Conservation (phyloP, 768 basidiomycete genomes). For the Tulasnella sp. region DNA sequence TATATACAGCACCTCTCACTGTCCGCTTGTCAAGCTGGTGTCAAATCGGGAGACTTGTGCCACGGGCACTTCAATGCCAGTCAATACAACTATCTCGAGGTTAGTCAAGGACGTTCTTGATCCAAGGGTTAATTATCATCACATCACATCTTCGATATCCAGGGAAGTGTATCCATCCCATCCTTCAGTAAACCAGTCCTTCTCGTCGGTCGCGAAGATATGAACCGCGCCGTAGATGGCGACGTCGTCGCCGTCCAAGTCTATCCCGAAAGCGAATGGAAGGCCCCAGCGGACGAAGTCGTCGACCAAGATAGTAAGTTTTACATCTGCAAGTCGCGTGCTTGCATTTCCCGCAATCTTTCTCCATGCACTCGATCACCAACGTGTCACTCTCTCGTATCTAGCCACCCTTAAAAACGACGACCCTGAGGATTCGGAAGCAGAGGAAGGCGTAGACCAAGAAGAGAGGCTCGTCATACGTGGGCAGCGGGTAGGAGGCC, state of each 20-base stretch:
- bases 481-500: conserved; percentile 26
- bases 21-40: conserved; percentile 60
- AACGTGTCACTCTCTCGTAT: background rate
- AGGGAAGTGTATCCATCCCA: conserved; percentile 75
- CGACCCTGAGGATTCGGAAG: conserved; percentile 64
- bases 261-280: conserved; percentile 82
- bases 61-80: conserved; percentile 95
- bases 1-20: conserved; percentile 60
- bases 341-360: too few relatives aligned
- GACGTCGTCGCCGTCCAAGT: conserved; percentile 88
- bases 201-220: conserved; percentile 77
- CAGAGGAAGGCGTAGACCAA: conserved; percentile 29
- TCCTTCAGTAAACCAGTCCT: conserved; percentile 68
- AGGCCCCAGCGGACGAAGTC: conserved; percentile 81
- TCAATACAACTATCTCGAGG: conserved; percentile 92
- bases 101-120: too few relatives aligned
- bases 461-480: conserved; percentile 35
- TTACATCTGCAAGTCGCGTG: background rate
- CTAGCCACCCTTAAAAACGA: conserved; percentile 76
- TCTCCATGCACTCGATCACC: too few relatives aligned
- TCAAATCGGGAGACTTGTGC: conserved; percentile 72
- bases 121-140: too few relatives aligned
- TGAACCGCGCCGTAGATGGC: conserved; percentile 92
- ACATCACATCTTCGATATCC: background rate
- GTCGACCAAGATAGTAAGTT: conserved; percentile 79